Percentiles rank a stretch among this genome's conserved stretches.
Conservation (phyloP, 2,329 filamentous ascomycete species). For the Ophiostoma perfectum region DNA sequence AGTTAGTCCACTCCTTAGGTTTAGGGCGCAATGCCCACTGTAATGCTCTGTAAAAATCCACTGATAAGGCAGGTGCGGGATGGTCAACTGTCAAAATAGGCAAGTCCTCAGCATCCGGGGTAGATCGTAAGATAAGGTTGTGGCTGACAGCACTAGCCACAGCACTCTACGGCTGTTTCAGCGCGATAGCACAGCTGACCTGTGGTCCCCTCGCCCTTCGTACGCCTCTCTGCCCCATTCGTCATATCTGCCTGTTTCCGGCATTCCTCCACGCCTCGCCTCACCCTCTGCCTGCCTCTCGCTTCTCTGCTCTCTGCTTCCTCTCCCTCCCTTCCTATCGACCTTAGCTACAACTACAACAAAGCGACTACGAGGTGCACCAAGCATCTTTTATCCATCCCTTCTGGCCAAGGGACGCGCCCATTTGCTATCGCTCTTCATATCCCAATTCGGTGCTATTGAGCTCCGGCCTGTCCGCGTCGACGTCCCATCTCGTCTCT, state of each 20-base stretch:
- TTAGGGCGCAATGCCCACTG: neutral
- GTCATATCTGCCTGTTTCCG: conserved; percentile 15
- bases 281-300: neutral
- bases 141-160: conserved; percentile 7
- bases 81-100: neutral
- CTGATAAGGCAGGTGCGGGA: neutral
- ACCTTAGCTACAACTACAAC: neutral
- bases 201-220: neutral
- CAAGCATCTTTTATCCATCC: neutral
- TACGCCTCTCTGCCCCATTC: neutral
- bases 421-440: neutral
- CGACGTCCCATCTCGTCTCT: neutral
- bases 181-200: conserved; percentile 5
- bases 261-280: neutral
- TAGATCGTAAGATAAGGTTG: conserved; percentile 1
- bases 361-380: neutral
- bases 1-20: too few species aligned
- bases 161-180: conserved; percentile 4
- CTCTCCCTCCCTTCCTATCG: neutral
- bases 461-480: neutral
- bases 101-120: conserved; percentile 3
- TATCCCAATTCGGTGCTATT: conserved; percentile 10
- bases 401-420: neutral
- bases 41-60: neutral
- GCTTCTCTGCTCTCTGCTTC: neutral